phyloP scores from a whole-genome alignment of 1,284 basidiomycete species.

The Moniliophthora roreri region DNA sequence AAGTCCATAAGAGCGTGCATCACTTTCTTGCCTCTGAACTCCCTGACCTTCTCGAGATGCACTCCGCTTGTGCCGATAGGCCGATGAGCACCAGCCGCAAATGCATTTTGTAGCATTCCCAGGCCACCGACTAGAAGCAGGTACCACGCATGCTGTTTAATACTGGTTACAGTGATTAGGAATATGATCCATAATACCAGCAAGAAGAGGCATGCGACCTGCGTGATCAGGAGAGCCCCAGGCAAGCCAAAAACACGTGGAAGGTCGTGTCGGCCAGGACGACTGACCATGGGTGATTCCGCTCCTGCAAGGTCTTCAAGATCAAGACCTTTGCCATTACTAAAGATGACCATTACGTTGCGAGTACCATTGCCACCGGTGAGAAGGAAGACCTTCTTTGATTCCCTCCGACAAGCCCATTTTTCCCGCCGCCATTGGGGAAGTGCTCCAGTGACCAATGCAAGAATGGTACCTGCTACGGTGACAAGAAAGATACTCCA shows the following conservation, averaged over 20 bases:
- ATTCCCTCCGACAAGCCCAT: constrained; percentile 24
- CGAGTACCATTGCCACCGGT: constrained; percentile 30
- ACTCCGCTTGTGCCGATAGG: not conserved
- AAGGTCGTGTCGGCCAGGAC: not conserved
- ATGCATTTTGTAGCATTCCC: constrained; percentile 8
- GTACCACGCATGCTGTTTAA: constrained; percentile 21
- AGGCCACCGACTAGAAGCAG: constrained; percentile 10
- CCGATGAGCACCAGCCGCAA: constrained; percentile 6
- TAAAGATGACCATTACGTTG: constrained; percentile 30
- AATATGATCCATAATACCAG: constrained; percentile 19
- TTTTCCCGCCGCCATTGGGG: constrained; percentile 32
- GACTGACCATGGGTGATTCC: not conserved
- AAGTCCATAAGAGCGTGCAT: constrained; percentile 3
- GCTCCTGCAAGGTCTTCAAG: constrained; percentile 29
- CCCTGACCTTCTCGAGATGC: not conserved
- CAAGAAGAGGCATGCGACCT: constrained; percentile 4
- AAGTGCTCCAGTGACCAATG: constrained; percentile 22
- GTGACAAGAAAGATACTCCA: constrained; percentile 30
- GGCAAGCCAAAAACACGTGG: not conserved
- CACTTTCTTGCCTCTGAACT: not conserved
- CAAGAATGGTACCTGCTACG: constrained; percentile 25
- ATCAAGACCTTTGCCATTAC: constrained; percentile 23
- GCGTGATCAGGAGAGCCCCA: constrained; percentile 6
- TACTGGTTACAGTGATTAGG: constrained; percentile 18
- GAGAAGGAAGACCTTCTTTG: constrained; percentile 24